Conservation (phyloP, 108 stramenopile species). For the Discostella pseudostelligera region DNA sequence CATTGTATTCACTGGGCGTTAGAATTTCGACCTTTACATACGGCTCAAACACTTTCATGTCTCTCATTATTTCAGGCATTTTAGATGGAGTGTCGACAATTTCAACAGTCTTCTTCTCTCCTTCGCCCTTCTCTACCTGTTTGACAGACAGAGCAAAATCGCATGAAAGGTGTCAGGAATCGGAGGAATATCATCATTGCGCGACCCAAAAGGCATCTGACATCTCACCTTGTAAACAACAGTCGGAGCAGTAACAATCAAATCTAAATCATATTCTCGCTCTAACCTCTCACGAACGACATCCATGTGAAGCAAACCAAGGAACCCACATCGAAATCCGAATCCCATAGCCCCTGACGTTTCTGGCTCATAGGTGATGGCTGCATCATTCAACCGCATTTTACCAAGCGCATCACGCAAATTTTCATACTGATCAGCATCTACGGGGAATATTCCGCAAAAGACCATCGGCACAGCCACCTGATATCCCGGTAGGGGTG, state of each 20-base stretch:
- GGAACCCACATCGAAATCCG: conserved; percentile 95
- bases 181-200: too few relatives aligned
- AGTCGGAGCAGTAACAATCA: conserved; percentile 97
- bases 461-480: conserved; percentile 95
- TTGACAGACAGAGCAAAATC: too few relatives aligned
- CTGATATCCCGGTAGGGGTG: conserved; percentile 76
- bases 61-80: conserved; percentile 88
- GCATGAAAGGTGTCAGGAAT: too few relatives aligned
- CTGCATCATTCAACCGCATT: conserved; percentile 93
- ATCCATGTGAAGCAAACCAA: conserved; percentile 99
- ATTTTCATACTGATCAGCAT: conserved; percentile 92
- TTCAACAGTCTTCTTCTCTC: conserved; percentile 45
- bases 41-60: conserved; percentile 84
- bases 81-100: conserved; percentile 90
- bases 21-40: conserved; percentile 89
- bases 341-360: conserved; percentile 88
- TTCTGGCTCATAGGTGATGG: conserved; percentile 85
- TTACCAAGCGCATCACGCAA: conserved; percentile 90
- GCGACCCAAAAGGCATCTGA: too few relatives aligned
- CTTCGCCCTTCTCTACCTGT: conserved; percentile 47
- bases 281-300: conserved; percentile 94
- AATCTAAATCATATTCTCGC: conserved; percentile 92
- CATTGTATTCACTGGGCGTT: conserved; percentile 85
- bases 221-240: conserved; percentile 83
- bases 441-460: conserved; percentile 93